Evolutionary conservation across 139 green algal species (phyloP), one percentile per base, ranked within the genome.

Genomic region (Asterochloris sp.): DNA sequence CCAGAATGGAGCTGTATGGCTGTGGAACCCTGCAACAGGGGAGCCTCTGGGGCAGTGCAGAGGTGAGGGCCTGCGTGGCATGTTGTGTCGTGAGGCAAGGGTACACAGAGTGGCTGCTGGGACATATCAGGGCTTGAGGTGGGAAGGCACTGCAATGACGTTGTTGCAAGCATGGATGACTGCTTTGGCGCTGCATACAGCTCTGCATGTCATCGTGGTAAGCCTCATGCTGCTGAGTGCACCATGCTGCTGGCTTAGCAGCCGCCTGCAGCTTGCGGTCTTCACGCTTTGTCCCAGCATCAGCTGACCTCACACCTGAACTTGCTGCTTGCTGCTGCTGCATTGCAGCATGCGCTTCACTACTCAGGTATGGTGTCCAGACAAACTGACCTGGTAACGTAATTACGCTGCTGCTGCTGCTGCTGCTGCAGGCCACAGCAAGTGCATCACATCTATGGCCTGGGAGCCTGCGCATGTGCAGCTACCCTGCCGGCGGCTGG

Each of bases 381-480:
- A 62, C 10, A 26, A 23, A 63, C 10, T 10, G 16, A 78, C 29
- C 19, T 54, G n/a, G n/a, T n/a, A 4, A 15, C 0, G 12, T 63
- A 62, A 1, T 24, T 2, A 54, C 38, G 4, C 4, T 54, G 38
- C 38, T 10, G 38, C 19, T 71, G 66, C 21, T 71, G 66, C 19
- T 71, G 17, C 19, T 71, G 76, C 21, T 87, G 38, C 83, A 91
- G 83, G 97, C 92, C 97, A 99, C 85, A 90, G 87, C n/a, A 98
- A 99, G 87, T 98, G 91, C 87, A 94, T 99, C 69, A 98, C 92
- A 11, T 90, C 84, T 4, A 62, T 99, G 24, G 86, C 94, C 10
- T 99, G 97, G 97, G 94, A 99, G 90, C 97, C 97, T 0, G 94
- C 94, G 0, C 97, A 99, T 85, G 84, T 93, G 62, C 88, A 86